Conservation (phyloP, 371 early-diverging fungal species). For the Funneliformis caledonium region DNA sequence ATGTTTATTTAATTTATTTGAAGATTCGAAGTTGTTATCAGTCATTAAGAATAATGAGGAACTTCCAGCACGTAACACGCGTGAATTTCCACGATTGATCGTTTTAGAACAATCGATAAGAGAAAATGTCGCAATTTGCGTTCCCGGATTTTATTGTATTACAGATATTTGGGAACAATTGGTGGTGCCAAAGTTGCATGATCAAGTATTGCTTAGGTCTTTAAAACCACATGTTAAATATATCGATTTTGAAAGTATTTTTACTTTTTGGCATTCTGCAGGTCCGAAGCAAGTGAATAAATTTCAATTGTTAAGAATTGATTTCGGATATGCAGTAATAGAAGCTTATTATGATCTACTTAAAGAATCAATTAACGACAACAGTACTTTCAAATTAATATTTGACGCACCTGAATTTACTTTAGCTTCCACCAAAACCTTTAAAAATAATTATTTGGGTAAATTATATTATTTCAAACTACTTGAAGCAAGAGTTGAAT, state of each 20-base stretch:
- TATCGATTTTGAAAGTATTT: conserved; percentile 18
- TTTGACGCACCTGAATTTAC: conserved; percentile 43
- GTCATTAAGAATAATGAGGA: conserved; percentile 19
- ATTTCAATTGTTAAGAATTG: neutral
- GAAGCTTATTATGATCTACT: conserved; percentile 1
- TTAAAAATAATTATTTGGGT: conserved; percentile 43
- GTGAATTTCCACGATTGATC: conserved; percentile 41
- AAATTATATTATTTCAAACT: conserved; percentile 51
- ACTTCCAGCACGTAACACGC: neutral
- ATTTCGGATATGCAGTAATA: conserved; percentile 11
- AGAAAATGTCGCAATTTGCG: conserved; percentile 49
- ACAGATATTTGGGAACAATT: conserved; percentile 45
- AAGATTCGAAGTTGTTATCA: conserved; percentile 46
- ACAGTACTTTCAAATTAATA: conserved; percentile 39
- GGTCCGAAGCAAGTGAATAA: too few species aligned
- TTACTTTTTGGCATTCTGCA: neutral
- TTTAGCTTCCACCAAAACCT: conserved; percentile 41
- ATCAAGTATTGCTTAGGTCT: conserved; percentile 22
- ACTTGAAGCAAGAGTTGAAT: conserved; percentile 45
- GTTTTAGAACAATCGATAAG: conserved; percentile 45
- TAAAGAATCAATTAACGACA: neutral
- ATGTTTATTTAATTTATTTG: conserved; percentile 48
- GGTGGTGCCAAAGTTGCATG: conserved; percentile 19
- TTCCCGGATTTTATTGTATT: conserved; percentile 47
- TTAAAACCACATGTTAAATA: conserved; percentile 31